Base-by-base conservation (phyloP, 1,284 basidiomycete species). In the Golubevia sp. region DNA sequence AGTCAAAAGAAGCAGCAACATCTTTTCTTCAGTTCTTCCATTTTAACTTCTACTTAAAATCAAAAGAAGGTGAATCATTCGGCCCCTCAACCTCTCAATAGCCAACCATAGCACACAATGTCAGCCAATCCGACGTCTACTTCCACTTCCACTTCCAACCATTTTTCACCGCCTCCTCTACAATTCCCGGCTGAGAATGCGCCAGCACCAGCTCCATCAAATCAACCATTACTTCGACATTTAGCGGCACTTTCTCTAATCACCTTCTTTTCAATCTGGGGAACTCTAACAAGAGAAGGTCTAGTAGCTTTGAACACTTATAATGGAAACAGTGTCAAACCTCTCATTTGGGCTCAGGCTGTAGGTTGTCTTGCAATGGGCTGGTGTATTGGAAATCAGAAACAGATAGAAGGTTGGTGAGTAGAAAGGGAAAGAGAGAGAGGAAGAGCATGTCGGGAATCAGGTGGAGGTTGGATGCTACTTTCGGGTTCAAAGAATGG, bases 281-380 rank as follows among this genome's bases (percentile, higher is more conserved):
- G 85, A 30, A 74, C 80, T 5, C 73, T 86, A 1, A 70, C 76
- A 2, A 76, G 85, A 18, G 65, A 85, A 6, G 85, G 85, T 1
- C 67, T 86, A 2, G 64, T 68, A 0, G 84, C 79, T 49, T 69
- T 86, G 20, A 84, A 82, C 34, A 88, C 87, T 1, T 96, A 92
- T 73, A 86, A 89, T 56, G 93, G 92, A 1, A 83, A 88, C 56
- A 88, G 89, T 69, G 90, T 97, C 7, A 96, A 93, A 73, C 88
- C 92, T 0, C 85, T 97, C 30, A 89, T 92, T 0, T 98, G 95
- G 87, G 88, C 90, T 0, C 96, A 99, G 83, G 91, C 90, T 0
- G 85, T 91, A 0, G 97, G 97, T 1, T 98, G 96, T 84, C 87
- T 95, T 52, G 86, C 97, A 55, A 98, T 99, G 94, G 95, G 95